These are phyloP conservation scores for Fusarium concolor DNA, from an alignment of 2,329 filamentous ascomycete genomes.

Conservation along the genomic window DNA sequence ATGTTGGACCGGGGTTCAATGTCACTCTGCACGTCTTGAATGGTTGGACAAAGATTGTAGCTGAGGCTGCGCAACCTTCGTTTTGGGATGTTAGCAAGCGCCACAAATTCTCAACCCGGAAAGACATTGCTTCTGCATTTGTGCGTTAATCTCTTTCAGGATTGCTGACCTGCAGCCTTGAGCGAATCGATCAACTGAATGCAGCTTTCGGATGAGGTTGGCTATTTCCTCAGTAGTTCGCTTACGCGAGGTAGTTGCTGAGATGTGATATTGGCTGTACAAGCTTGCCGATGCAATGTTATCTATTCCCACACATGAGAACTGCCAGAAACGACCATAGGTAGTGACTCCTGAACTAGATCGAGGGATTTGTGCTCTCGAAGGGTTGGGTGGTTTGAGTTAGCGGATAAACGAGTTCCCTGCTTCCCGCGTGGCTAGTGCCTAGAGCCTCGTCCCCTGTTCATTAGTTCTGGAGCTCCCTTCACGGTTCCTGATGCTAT, in stretches of 20 bases:
- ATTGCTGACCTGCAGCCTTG: constrained; percentile 14
- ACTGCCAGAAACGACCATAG: background rate
- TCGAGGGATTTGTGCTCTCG: constrained; percentile 19
- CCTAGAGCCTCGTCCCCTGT: constrained; percentile 23
- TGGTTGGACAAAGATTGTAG: constrained; percentile 31
- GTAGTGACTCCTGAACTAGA: constrained; percentile 23
- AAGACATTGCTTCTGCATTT: constrained; percentile 18
- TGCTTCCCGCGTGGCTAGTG: constrained; percentile 44
- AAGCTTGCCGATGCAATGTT: background rate
- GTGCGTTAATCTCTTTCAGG: constrained; percentile 40
- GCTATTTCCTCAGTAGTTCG: constrained; percentile 17
- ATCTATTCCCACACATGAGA: background rate
- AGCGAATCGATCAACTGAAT: constrained; percentile 31
- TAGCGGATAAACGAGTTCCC: constrained; percentile 35
- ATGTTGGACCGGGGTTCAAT: constrained; percentile 18
- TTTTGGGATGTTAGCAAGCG: constrained; percentile 14
- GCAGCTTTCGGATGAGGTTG: constrained; percentile 28
- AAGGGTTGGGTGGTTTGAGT: constrained; percentile 25
- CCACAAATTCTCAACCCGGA: constrained; percentile 22
- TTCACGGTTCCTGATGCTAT: constrained; percentile 29
- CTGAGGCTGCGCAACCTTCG: constrained; percentile 23
- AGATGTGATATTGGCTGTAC: constrained; percentile 30
- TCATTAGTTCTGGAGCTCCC: constrained; percentile 1
- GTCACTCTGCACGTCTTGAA: constrained; percentile 21
- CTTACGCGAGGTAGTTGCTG: constrained; percentile 19